Evolutionary conservation across 192 early-diverging fungal species (phyloP), one percentile per base, ranked within the genome.

Genomic region (Lunasporangiospora selenospora): DNA sequence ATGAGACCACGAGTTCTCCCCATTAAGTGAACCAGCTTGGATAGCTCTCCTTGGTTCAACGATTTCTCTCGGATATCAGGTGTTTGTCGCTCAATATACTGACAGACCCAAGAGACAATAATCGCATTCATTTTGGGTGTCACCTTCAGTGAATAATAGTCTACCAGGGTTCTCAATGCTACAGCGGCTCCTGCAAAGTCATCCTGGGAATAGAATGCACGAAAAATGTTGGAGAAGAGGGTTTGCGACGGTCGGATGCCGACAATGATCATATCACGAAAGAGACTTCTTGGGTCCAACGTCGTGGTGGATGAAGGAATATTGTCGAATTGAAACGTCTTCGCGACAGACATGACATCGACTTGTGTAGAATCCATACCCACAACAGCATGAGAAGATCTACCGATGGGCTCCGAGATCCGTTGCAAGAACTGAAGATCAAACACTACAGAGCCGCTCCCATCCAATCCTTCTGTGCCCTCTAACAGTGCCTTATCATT

Each of bases 121-220:
- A 73, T 63, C 9, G 60, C 69, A 6, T 37, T 63, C 69, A 73
- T 73, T 12, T 73, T 73, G 26, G 69, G 69, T 1, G 69, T 63
- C 0, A 61, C 60, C 23, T 56, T 53, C 27, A 73, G 19, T 6
- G 32, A 30, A 46, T 63, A 63, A 36, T 63, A 49, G 16, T 73
- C 69, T 11, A 63, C 27, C 21, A 62, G n/a, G 6, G 55, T 45
- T 24, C 54, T 56, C 18, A 58, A 46, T 3, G 69, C 69, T 1
- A 73, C 61, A 1, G 55, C 37, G 2, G 69, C 55, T 2, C 69
- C 69, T 0, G 61, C 55, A 58, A 49, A 63, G 19, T 73, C 69
- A 23, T 58, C 19, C 34, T 52, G 47, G 10, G 54, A 48, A 21
- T 58, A 37, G 16, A 73, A 73, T 2, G 69, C 69, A 29, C 69